Percentiles rank a stretch among this genome's conserved stretches.
These are phyloP conservation scores for Curvularia hawaiiensis DNA, from an alignment of 2,329 filamentous ascomycete species.

Conservation along the genomic window DNA sequence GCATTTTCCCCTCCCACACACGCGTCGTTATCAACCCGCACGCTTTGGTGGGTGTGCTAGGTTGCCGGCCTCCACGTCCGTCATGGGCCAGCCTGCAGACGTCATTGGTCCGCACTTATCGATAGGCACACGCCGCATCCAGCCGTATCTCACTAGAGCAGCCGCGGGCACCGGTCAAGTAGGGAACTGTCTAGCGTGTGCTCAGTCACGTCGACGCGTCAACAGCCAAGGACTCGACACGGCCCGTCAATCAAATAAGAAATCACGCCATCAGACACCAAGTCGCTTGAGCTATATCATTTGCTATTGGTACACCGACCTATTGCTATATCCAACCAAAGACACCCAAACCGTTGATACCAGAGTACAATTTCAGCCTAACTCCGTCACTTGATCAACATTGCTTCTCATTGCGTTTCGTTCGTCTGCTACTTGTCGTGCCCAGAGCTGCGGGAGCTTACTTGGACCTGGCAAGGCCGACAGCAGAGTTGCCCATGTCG, in stretches of 20 bases:
- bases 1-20: not conserved
- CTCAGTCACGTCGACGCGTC: conserved; percentile 3
- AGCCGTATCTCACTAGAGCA: not conserved
- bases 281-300: conserved; percentile 3
- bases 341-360: conserved; percentile 19
- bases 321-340: conserved; percentile 14
- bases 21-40: conserved; percentile 11
- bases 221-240: not conserved
- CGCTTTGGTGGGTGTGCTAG: not conserved
- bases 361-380: conserved; percentile 32
- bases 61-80: conserved; percentile 3
- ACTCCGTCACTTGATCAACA: conserved; percentile 11
- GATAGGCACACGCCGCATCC: conserved; percentile 9
- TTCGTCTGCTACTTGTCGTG: conserved; percentile 3
- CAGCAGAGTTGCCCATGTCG: conserved; percentile 85
- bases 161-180: not conserved
- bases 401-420: conserved; percentile 9
- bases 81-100: conserved; percentile 6
- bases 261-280: not conserved
- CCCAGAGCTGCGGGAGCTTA: conserved; percentile 39
- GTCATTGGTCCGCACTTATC: conserved; percentile 18
- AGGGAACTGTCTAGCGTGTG: conserved; percentile 2
- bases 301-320: conserved; percentile 18
- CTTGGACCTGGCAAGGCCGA: conserved; percentile 88
- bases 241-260: not conserved